Conservation (phyloP, 1,139 yeast species). For the Pneumocystis murina region DNA sequence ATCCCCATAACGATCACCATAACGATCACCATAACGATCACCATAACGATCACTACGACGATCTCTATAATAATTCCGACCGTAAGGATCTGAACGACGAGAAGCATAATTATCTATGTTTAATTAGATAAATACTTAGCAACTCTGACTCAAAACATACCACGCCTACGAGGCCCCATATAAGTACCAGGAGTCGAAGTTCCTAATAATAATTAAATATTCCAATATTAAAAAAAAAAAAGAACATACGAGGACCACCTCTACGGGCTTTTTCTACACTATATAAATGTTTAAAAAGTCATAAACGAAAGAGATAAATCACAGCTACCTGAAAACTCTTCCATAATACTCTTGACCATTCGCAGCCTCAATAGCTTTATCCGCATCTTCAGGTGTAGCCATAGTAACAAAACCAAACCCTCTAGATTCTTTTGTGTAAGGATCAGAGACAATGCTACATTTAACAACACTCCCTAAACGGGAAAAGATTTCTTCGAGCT, state of each 20-base stretch:
- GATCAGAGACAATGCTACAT: constrained; percentile 27
- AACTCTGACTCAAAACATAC: constrained; percentile 1
- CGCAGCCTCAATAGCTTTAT: constrained; percentile 22
- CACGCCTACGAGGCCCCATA: constrained; percentile 26
- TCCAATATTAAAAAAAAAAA: constrained; percentile 17
- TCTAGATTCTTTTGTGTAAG: constrained; percentile 27
- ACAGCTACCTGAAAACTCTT: constrained; percentile 21
- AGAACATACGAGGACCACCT: neutral
- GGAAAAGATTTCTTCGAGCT: constrained; percentile 23
- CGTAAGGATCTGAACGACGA: constrained; percentile 11
- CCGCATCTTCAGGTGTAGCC: constrained; percentile 23
- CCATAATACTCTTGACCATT: constrained; percentile 24
- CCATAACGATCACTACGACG: constrained; percentile 17
- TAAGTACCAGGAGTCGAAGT: constrained; percentile 30
- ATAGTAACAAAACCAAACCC: constrained; percentile 29
- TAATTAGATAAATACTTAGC: neutral
- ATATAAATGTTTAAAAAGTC: constrained; percentile 15
- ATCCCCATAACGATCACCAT: constrained; percentile 11
- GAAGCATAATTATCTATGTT: constrained; percentile 15
- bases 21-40: constrained; percentile 15
- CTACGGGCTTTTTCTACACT: neutral
- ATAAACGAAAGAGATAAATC: constrained; percentile 24
- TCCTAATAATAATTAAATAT: neutral
- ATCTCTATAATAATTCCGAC: constrained; percentile 17
- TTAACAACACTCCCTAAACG: constrained; percentile 24